phyloP scores from a whole-genome alignment of 768 basidiomycete genomes.

The Termitomyces sp. region DNA sequence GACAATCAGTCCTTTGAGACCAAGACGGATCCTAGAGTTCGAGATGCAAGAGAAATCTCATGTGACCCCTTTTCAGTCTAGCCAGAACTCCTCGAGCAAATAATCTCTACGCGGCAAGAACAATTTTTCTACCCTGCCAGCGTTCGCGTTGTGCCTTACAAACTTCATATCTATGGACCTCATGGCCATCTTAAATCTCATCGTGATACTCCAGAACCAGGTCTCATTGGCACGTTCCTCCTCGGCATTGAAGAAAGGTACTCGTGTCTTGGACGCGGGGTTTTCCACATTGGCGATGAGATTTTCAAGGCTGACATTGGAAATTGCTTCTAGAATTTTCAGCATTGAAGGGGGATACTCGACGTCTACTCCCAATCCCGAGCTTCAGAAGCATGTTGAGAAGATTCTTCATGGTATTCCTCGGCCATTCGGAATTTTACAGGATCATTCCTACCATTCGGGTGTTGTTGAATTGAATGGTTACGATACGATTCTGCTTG shows the following conservation, averaged over 20 bases:
- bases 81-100: not conserved
- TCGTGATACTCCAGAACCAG: conserved; percentile 21
- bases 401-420: too few relatives aligned
- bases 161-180: conserved; percentile 26
- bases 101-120: not conserved
- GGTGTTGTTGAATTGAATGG: too few relatives aligned
- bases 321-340: too few relatives aligned
- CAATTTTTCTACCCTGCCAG: conserved; percentile 14
- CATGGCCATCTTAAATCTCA: conserved; percentile 22
- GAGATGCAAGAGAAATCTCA: conserved; percentile 3
- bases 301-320: conserved; percentile 1
- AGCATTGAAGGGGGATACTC: too few relatives aligned
- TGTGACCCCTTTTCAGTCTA: not conserved
- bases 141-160: conserved; percentile 24
- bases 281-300: not conserved
- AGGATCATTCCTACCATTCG: too few relatives aligned
- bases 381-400: too few relatives aligned
- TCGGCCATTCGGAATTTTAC: too few relatives aligned
- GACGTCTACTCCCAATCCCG: too few relatives aligned
- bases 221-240: conserved; percentile 26
- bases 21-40: not conserved
- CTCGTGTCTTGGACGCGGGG: not conserved
- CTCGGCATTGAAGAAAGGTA: conserved; percentile 22
- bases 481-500: conserved; percentile 16
- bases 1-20: not conserved